phyloP scores from a whole-genome alignment of 371 early-diverging fungal species.

The Zychaea mexicana region DNA sequence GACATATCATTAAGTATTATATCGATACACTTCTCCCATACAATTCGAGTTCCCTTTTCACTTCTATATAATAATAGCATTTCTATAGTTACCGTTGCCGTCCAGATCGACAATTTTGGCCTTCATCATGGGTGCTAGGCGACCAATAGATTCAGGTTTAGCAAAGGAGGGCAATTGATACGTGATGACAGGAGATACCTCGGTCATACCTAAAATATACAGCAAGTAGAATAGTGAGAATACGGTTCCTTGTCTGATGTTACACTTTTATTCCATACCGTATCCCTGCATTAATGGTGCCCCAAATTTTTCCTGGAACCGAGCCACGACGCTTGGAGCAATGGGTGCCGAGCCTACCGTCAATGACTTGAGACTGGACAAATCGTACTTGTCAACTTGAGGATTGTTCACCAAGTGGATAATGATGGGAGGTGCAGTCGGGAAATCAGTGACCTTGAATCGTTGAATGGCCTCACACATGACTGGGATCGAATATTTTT shows the following conservation, averaged over 20 bases:
- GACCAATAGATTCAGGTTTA: slow-evolving; percentile 67
- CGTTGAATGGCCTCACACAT: slow-evolving; percentile 54
- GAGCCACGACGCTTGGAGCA: not conserved
- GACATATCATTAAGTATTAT: not conserved
- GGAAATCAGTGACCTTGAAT: slow-evolving; percentile 51
- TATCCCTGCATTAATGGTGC: slow-evolving; percentile 3
- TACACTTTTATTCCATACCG: not conserved
- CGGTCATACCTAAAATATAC: not conserved
- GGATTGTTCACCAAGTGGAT: slow-evolving; percentile 60
- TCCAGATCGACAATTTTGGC: slow-evolving; percentile 44
- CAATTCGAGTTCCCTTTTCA: no score
- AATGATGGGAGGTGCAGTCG: slow-evolving; percentile 77
- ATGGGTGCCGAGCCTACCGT: slow-evolving; percentile 76
- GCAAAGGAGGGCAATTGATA: slow-evolving; percentile 12
- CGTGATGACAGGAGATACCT: slow-evolving; percentile 13
- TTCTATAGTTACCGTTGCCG: slow-evolving; percentile 63
- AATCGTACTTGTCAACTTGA: slow-evolving; percentile 58
- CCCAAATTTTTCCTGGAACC: slow-evolving; percentile 1
- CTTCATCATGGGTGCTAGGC: slow-evolving; percentile 59
- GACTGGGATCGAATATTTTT: slow-evolving; percentile 10
- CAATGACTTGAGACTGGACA: slow-evolving; percentile 54
- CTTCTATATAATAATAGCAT: no score
- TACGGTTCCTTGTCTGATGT: no score
- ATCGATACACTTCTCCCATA: no score
- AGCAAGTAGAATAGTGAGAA: no score